A percentile compares a stretch with the other conserved stretches of the same genome.
Evolutionary conservation across 2,329 filamentous ascomycete genomes (phyloP).

Genomic region (Gnomoniopsis sp.): DNA sequence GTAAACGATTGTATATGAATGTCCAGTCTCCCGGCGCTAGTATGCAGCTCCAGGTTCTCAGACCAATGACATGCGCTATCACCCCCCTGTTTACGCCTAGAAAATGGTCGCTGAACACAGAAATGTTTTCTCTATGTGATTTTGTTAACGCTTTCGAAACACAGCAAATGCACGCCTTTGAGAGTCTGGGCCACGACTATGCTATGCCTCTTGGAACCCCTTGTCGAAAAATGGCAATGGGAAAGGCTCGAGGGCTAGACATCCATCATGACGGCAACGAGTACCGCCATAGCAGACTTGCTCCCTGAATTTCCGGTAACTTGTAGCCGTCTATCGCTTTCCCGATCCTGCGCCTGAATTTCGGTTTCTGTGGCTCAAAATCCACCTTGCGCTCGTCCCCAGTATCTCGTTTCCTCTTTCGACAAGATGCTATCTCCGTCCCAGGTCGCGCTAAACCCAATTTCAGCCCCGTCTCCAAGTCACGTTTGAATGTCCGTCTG

Average conservation of each 20-base stretch:
- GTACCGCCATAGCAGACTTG: slow-evolving; percentile 30
- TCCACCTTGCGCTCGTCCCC: neutral
- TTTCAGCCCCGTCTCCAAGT: slow-evolving; percentile 27
- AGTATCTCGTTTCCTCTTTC: neutral
- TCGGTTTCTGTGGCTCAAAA: neutral
- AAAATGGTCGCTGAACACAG: neutral
- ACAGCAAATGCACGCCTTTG: neutral
- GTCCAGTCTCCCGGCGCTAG: neutral
- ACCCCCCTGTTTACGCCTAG: neutral
- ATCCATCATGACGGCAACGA: slow-evolving; percentile 8
- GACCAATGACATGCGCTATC: neutral
- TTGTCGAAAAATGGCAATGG: neutral
- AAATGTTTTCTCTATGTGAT: neutral
- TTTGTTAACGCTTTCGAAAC: neutral
- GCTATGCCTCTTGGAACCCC: neutral
- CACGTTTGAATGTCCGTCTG: slow-evolving; percentile 29
- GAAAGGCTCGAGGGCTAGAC: neutral
- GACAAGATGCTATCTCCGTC: neutral
- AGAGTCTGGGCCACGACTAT: neutral
- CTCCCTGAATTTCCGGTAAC: slow-evolving; percentile 24
- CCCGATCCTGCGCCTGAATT: slow-evolving; percentile 10
- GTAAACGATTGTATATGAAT: neutral
- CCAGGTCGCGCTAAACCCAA: slow-evolving; percentile 16
- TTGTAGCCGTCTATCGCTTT: neutral
- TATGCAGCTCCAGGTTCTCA: neutral